These are phyloP conservation scores for Blastobotrys peoriensis DNA, from an alignment of 805 yeast genomes.

Conservation along the genomic window DNA sequence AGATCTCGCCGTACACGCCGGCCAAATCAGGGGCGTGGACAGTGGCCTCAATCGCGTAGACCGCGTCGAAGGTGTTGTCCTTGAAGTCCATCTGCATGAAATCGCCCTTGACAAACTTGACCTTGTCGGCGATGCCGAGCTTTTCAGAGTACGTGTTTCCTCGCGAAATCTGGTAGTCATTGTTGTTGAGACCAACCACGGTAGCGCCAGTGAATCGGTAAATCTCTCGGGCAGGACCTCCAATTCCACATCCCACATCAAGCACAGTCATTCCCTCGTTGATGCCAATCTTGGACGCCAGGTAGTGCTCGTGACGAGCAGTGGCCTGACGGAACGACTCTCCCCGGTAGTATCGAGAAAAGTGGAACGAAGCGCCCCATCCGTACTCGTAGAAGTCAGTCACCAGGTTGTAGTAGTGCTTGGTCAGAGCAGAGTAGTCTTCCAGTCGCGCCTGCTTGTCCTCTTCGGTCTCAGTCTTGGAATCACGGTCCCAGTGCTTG, in stretches of 20 bases:
- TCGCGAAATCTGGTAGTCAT: slow-evolving; percentile 90
- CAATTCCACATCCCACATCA: slow-evolving; percentile 99
- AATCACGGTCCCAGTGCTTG: slow-evolving; percentile 91
- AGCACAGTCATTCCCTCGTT: slow-evolving; percentile 76
- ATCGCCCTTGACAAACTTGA: slow-evolving; percentile 90
- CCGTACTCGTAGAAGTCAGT: slow-evolving; percentile 99
- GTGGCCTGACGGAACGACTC: slow-evolving; percentile 91
- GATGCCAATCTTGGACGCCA: slow-evolving; percentile 82
- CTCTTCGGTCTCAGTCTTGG: slow-evolving; percentile 58
- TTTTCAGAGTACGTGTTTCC: slow-evolving; percentile 74
- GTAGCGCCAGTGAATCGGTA: slow-evolving; percentile 82
- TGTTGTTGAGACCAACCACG: slow-evolving; percentile 89
- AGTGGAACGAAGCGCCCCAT: slow-evolving; percentile 98
- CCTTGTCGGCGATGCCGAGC: slow-evolving; percentile 60
- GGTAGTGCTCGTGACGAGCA: slow-evolving; percentile 90
- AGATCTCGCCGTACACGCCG: slow-evolving; percentile 93
- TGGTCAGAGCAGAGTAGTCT: slow-evolving; percentile 87
- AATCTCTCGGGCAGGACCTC: slow-evolving; percentile 98
- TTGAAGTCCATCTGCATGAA: slow-evolving; percentile 98
- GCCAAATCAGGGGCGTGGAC: slow-evolving; percentile 95
- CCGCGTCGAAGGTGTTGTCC: slow-evolving; percentile 87
- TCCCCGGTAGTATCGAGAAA: slow-evolving; percentile 87
- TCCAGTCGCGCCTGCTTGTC: slow-evolving; percentile 51
- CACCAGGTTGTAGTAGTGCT: slow-evolving; percentile 92
- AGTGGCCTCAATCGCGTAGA: slow-evolving; percentile 97